Base-by-base conservation (phyloP, 352 stramenopile species). In the Globisporangium takayamanum region DNA sequence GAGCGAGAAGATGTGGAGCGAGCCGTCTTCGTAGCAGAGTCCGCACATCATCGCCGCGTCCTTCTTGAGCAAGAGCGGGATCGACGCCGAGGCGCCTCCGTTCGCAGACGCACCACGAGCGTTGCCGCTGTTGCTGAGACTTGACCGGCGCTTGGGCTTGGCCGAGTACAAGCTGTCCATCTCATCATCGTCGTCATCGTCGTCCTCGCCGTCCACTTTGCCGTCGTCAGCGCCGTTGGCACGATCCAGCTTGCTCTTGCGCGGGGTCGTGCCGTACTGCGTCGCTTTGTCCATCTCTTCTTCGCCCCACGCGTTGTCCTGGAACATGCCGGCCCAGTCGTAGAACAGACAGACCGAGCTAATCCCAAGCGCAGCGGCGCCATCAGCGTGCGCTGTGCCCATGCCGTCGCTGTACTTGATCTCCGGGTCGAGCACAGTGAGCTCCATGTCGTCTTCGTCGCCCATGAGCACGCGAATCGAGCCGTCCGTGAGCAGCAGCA, bases 291-390 rank as follows among this genome's bases (percentile, higher is more conserved):
- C 36, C 20, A 26, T 28, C 12, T 86, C 69, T 3, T 84, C 72
- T 55, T 88, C 76, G 26, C 70, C 75, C 78, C 75, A 87, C 3
- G 73, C 69, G 22, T 79, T 75, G 41, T 89, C 78, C 41, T 51
- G 53, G 49, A 92, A 94, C 80, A 94, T 90, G 1, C 82, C 78
- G 12, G 78, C 68, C 84, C 84, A 94, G 60, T 94, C 84, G 58
- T 91, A 82, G 52, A 94, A 94, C 22, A 94, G 66, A 55, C 84
- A 94, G 10, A 79, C 75, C 6, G 80, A 75, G 57, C 80, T 90
- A 41, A 88, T 88, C 0, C 50, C 48, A 47, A 69, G 63, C 6
- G 55, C 63, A 2, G 16, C 16, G 5, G 50, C n/a, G 11, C 60
- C 64, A 46, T 69, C 60, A 2, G 56, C 11, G 53, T 75, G 66